Conservation (phyloP, 306 rosid species). For the Lotus japonicus region DNA sequence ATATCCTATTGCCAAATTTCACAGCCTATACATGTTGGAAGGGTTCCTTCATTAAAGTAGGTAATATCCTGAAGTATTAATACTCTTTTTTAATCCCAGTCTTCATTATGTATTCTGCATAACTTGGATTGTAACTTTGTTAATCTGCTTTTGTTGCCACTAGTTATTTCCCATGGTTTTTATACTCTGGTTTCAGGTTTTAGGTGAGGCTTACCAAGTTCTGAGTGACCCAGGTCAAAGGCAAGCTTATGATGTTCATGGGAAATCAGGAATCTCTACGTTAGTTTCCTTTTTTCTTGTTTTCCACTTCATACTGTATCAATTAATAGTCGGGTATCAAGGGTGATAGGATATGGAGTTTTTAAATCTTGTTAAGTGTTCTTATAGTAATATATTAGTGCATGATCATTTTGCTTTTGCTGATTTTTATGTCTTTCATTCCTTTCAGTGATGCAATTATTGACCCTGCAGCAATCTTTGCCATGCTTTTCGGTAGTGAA, state of each 20-base stretch:
- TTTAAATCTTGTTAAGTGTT: neutral
- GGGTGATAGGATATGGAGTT: conserved; percentile 8
- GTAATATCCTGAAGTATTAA: neutral
- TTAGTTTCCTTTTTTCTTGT: conserved; percentile 31
- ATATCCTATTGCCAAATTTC: conserved; percentile 13
- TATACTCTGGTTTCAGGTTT: conserved; percentile 49
- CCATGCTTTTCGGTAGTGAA: conserved; percentile 99
- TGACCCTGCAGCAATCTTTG: conserved; percentile 98
- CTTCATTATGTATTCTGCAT: neutral
- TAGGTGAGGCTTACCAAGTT: conserved; percentile 99
- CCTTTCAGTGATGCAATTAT: conserved; percentile 79
- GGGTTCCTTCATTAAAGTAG: neutral
- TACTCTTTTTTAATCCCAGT: neutral
- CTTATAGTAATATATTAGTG: neutral
- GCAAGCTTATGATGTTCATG: conserved; percentile 83
- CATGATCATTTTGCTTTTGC: neutral
- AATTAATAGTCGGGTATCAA: neutral
- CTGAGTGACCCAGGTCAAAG: conserved; percentile 82
- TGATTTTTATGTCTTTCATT: conserved; percentile 14
- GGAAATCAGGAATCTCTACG: conserved; percentile 97
- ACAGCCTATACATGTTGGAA: neutral
- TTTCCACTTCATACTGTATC: neutral
- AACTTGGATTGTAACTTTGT: neutral
- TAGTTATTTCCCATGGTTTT: conserved; percentile 2
- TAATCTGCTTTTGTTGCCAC: neutral